Evolutionary conservation across 345 rosid genomes (phyloP).

Genomic region (Rubroshorea leprosula): DNA sequence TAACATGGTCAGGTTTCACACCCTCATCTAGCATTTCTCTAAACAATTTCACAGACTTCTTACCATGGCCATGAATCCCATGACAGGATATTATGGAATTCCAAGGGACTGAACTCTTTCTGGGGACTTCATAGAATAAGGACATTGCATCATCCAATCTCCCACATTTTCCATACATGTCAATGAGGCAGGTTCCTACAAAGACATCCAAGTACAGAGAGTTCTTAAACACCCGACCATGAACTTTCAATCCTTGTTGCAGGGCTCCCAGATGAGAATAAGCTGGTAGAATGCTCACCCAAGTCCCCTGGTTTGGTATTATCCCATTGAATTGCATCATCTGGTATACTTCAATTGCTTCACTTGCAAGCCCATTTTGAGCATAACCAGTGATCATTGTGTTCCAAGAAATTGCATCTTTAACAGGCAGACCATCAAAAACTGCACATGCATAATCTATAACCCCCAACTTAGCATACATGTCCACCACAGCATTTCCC

Average conservation of each 20-base stretch:
- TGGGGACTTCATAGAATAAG: conserved; percentile 38
- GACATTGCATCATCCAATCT: conserved; percentile 41
- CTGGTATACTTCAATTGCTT: conserved; percentile 42
- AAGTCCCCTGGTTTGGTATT: conserved; percentile 45
- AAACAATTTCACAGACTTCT: conserved; percentile 41
- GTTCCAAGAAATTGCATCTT: conserved; percentile 56
- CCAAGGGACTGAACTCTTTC: conserved; percentile 46
- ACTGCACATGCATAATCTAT: conserved; percentile 34
- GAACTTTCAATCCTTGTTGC: conserved; percentile 49
- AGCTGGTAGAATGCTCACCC: conserved; percentile 56
- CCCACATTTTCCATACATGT: conserved; percentile 64
- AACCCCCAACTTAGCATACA: conserved; percentile 49
- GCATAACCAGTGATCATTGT: conserved; percentile 44
- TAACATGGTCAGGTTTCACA: conserved; percentile 51
- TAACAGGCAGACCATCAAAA: conserved; percentile 34
- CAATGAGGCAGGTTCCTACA: conserved; percentile 49
- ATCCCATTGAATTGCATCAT: conserved; percentile 36
- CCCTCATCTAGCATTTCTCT: conserved; percentile 40
- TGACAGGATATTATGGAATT: conserved; percentile 52
- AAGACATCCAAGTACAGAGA: conserved; percentile 34
- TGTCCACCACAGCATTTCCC: conserved; percentile 48
- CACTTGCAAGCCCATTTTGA: conserved; percentile 58
- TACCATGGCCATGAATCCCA: conserved; percentile 46
- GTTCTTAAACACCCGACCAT: conserved; percentile 36
- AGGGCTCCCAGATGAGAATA: conserved; percentile 49